Evolutionary conservation across 148 eudicot genomes (phyloP).

Genomic region (Cornus kousa): DNA sequence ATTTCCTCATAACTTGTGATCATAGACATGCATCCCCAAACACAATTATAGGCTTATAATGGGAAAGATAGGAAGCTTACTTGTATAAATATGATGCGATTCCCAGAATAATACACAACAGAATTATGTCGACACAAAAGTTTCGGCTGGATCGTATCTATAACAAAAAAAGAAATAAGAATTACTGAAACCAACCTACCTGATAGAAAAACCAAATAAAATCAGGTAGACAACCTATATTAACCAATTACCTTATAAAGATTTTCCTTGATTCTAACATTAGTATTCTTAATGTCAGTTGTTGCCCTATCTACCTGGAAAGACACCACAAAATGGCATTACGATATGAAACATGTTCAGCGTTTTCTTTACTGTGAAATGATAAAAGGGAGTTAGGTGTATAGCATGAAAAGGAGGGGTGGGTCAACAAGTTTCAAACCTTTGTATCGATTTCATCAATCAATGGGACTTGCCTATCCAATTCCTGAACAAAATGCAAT

Average conservation of each 20-base stretch:
- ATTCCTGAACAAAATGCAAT: constrained; percentile 49
- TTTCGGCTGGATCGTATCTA: constrained; percentile 86
- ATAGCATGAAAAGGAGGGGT: background rate
- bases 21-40: background rate
- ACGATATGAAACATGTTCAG: background rate
- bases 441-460: constrained; percentile 94
- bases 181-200: background rate
- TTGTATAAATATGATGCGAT: constrained; percentile 93
- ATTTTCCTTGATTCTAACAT: constrained; percentile 80
- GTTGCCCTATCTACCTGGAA: constrained; percentile 76
- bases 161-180: background rate
- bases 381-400: background rate
- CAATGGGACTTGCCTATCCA: constrained; percentile 95
- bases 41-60: background rate
- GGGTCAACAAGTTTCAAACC: constrained; percentile 37
- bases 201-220: background rate
- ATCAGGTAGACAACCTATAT: background rate
- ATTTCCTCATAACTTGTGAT: no score
- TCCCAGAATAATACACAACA: constrained; percentile 83
- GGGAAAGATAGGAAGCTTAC: constrained; percentile 39
- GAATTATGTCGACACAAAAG: constrained; percentile 75
- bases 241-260: constrained; percentile 54
- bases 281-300: constrained; percentile 79
- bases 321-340: background rate
- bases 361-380: background rate